Evolutionary conservation across 306 rosid species (phyloP), one percentile per base, ranked within the genome.

Genomic region (Abrus precatorius): DNA sequence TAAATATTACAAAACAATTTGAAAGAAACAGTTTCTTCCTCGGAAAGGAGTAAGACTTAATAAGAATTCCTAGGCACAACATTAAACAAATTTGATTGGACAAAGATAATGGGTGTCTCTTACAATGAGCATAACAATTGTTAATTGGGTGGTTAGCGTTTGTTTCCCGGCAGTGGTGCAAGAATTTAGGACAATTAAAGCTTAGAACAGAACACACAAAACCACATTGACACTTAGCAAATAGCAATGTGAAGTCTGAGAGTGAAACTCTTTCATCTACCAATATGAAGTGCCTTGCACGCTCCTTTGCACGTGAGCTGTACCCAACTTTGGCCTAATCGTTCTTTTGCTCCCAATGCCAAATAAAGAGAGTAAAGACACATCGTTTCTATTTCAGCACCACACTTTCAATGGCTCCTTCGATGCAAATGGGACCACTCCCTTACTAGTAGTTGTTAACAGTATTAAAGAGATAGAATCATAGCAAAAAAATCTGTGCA

Each of bases 251-350:
- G 40, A 2, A 36, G 40, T 36, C 3, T 36, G 40, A 36, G 40
- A 36, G 40, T 36, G 40, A 4, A 20, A 20, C 20, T 0, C 20
- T 20, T 20, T 36, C 4, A 36, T 36, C 40, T 36, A 36, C 40
- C 2, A n/a, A 28, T 8, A 5, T 40, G 81, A 82, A 74, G 76
- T 75, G 84, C 75, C 80, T 53, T 73, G 64, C 80, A 81, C 85
- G 80, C 76, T 74, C 85, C 83, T 80, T 80, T 36, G 72, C 81
- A 75, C 56, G 77, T 75, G 81, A 81, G 5, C 54, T 74, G 80
- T 63, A 52, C 43, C 75, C 69, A 64, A 52, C 78, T 50, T 62
- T 72, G 13, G 28, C 38, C 66, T 29, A 57, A 41, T 40, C 73
- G 84, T 38, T 62, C 47, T 44, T 33, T 65, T 73, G 36, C 55